Conservation (phyloP, 2,329 filamentous ascomycete genomes). For the Aspergillus neotritici region DNA sequence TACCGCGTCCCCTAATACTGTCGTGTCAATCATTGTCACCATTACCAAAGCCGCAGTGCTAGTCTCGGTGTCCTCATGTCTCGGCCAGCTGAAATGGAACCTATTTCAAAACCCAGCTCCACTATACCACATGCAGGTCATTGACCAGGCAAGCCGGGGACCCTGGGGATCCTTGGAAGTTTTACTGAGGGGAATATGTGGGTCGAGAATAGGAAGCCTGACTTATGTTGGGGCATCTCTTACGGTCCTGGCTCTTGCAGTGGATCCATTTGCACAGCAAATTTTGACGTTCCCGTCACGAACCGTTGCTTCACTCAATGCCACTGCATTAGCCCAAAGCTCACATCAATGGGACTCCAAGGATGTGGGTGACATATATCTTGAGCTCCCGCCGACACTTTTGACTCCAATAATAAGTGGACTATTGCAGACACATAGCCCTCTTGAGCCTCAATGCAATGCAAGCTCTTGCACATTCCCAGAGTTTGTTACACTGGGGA, state of each 20-base stretch:
- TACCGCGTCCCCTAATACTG: conserved; percentile 19
- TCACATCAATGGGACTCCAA: conserved; percentile 2
- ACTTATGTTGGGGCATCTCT: conserved; percentile 20
- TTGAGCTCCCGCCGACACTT: background rate
- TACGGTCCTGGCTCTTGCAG: conserved; percentile 18
- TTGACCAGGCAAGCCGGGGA: conserved; percentile 26
- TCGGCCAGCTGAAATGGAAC: conserved; percentile 29
- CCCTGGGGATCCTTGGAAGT: conserved; percentile 22
- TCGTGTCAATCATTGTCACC: conserved; percentile 24
- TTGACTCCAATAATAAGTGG: conserved; percentile 2
- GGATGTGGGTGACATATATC: background rate
- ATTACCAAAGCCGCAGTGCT: conserved; percentile 24
- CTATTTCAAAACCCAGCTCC: conserved; percentile 9
- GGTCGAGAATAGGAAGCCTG: background rate
- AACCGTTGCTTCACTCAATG: background rate
- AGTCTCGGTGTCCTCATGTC: conserved; percentile 20
- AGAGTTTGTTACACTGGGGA: conserved; percentile 11
- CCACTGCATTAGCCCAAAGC: conserved; percentile 5
- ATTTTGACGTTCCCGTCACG: conserved; percentile 11
- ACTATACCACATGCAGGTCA: conserved; percentile 19
- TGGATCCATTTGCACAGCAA: conserved; percentile 28
- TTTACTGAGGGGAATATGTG: conserved; percentile 13
- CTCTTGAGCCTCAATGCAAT: conserved; percentile 7
- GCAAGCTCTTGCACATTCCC: conserved; percentile 8
- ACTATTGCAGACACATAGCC: background rate